A percentile compares a stretch with the other conserved stretches of the same genome.
These are phyloP conservation scores for Neofusicoccum parvum DNA, from an alignment of 2,329 filamentous ascomycete species.

Conservation along the genomic window DNA sequence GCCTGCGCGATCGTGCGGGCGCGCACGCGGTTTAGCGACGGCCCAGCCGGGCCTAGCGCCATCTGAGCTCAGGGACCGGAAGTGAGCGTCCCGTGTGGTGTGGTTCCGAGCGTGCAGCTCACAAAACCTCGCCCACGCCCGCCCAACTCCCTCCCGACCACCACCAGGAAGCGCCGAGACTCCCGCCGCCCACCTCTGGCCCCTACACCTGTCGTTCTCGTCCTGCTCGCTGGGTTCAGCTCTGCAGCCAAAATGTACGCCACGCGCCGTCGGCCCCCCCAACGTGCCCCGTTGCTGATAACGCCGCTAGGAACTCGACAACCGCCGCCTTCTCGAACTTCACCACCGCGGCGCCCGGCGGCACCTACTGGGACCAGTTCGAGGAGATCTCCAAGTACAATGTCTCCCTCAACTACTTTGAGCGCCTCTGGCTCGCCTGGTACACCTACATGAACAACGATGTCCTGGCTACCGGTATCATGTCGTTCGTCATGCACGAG, in stretches of 20 bases:
- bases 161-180: slow-evolving; percentile 11
- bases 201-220: neutral
- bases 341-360: slow-evolving; percentile 41
- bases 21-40: neutral
- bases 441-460: slow-evolving; percentile 99
- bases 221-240: slow-evolving; percentile 7
- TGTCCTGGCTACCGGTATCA: slow-evolving; percentile 90
- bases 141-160: neutral
- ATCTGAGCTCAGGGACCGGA: slow-evolving; percentile 11
- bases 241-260: neutral
- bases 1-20: neutral
- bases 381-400: slow-evolving; percentile 71
- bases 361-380: slow-evolving; percentile 68
- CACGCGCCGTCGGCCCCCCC: no score
- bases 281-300: neutral
- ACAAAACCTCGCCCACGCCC: slow-evolving; percentile 3
- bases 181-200: neutral
- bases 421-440: slow-evolving; percentile 93
- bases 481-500: slow-evolving; percentile 97
- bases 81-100: slow-evolving; percentile 7
- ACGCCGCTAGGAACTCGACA: slow-evolving; percentile 37
- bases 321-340: slow-evolving; percentile 30
- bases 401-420: slow-evolving; percentile 80
- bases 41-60: neutral
- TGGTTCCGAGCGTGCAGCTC: neutral